phyloP scores from a whole-genome alignment of 495 filamentous ascomycete genomes.

The Hyaloscypha variabilis region DNA sequence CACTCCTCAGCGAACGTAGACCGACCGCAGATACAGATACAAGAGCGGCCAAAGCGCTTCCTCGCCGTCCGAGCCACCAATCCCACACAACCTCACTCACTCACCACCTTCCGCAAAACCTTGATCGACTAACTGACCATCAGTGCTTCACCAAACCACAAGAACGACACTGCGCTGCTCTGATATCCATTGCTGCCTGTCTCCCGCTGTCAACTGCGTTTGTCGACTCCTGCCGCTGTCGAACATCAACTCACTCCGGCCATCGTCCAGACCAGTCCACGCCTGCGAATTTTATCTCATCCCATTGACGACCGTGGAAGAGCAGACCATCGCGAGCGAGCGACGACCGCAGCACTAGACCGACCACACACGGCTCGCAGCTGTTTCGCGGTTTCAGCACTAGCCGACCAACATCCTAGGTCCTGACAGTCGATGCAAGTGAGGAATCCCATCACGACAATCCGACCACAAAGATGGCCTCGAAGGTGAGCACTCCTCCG shows the following conservation, averaged over 20 bases:
- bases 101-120: background rate
- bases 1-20: no score
- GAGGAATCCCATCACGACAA: constrained; percentile 1
- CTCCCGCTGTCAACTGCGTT: background rate
- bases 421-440: constrained; percentile 5
- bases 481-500: constrained; percentile 40
- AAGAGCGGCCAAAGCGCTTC: no score
- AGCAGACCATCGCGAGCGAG: background rate
- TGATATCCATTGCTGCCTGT: background rate
- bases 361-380: no score
- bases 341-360: background rate
- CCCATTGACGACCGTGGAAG: background rate
- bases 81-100: background rate
- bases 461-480: constrained; percentile 44
- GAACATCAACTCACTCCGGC: no score
- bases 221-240: background rate
- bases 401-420: background rate
- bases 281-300: background rate
- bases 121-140: background rate
- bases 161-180: background rate
- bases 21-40: no score
- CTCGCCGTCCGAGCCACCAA: background rate
- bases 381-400: background rate
- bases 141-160: background rate
- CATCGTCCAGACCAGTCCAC: background rate